Conservation (phyloP, 2,329 filamentous ascomycete genomes). For the Neonectria sp. region DNA sequence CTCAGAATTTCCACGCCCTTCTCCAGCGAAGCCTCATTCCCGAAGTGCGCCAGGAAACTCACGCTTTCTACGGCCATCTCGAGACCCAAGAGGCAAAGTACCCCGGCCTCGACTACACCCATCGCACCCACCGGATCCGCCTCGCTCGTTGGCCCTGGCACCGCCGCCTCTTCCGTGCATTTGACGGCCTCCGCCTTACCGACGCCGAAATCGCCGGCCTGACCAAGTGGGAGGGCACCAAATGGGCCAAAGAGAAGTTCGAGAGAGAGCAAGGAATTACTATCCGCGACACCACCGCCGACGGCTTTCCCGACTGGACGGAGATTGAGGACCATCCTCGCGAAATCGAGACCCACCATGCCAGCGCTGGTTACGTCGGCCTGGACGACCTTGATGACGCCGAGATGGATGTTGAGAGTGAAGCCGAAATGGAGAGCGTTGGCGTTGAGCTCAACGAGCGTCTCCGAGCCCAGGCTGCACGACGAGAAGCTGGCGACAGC, state of each 20-base stretch:
- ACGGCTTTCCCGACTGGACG: conserved; percentile 75
- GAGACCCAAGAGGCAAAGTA: conserved; percentile 87
- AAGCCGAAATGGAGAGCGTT: conserved; percentile 68
- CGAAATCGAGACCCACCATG: conserved; percentile 29
- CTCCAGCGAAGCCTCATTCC: conserved; percentile 80
- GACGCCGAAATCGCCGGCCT: conserved; percentile 78
- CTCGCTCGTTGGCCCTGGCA: conserved; percentile 85
- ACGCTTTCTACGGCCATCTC: conserved; percentile 84
- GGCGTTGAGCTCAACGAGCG: conserved; percentile 75
- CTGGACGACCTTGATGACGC: conserved; percentile 49
- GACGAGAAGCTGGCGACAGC: conserved; percentile 72
- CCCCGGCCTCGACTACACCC: conserved; percentile 84
- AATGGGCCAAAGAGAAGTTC: conserved; percentile 86
- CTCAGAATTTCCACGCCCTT: conserved; percentile 78
- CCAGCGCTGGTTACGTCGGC: conserved; percentile 36
- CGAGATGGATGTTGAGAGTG: conserved; percentile 66
- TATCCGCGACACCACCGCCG: conserved; percentile 80
- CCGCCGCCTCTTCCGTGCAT: conserved; percentile 81
- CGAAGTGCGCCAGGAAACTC: conserved; percentile 85
- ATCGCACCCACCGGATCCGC: conserved; percentile 81
- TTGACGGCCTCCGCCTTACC: conserved; percentile 79
- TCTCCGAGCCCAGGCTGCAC: conserved; percentile 75
- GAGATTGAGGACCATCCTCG: conserved; percentile 45
- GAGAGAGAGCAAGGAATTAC: conserved; percentile 80
- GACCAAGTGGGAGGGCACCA: conserved; percentile 87